Evolutionary conservation across 805 yeast genomes (phyloP).

Genomic region (Debaryomyces tyrocola): DNA sequence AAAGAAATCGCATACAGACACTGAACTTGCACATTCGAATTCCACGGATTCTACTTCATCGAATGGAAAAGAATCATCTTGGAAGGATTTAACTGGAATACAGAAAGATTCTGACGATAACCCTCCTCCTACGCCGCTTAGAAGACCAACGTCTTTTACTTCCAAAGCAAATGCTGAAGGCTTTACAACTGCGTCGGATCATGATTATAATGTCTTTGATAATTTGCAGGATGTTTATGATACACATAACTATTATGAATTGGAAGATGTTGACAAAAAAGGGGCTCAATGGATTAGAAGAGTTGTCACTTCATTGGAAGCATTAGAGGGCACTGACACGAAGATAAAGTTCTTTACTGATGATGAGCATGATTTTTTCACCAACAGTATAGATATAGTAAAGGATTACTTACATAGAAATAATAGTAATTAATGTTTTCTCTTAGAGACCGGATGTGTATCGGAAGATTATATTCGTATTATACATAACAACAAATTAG

Average conservation of each 20-base stretch:
- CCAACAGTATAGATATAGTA: constrained; percentile 13
- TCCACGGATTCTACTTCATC: not conserved
- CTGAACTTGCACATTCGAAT: constrained; percentile 9
- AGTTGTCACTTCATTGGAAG: constrained; percentile 27
- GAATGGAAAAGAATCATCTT: not conserved
- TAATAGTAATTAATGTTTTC: not conserved
- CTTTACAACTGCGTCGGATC: not conserved
- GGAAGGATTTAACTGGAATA: constrained; percentile 1
- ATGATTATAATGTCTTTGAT: constrained; percentile 18
- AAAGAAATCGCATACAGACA: constrained; percentile 6
- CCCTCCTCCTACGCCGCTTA: constrained; percentile 32
- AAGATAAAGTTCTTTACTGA: constrained; percentile 33
- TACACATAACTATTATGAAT: constrained; percentile 25
- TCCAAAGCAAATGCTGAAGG: not conserved
- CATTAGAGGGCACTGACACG: constrained; percentile 27
- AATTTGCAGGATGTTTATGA: constrained; percentile 23
- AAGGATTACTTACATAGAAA: not conserved
- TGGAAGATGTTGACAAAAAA: constrained; percentile 35
- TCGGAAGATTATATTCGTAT: not conserved
- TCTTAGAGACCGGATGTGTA: not conserved
- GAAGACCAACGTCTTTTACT: constrained; percentile 11
- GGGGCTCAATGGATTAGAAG: constrained; percentile 42
- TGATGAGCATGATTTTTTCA: constrained; percentile 34
- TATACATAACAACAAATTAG: not conserved
- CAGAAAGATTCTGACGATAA: constrained; percentile 7